Evolutionary conservation across 345 rosid genomes (phyloP).

Genomic region (Boechera divaricarpa): DNA sequence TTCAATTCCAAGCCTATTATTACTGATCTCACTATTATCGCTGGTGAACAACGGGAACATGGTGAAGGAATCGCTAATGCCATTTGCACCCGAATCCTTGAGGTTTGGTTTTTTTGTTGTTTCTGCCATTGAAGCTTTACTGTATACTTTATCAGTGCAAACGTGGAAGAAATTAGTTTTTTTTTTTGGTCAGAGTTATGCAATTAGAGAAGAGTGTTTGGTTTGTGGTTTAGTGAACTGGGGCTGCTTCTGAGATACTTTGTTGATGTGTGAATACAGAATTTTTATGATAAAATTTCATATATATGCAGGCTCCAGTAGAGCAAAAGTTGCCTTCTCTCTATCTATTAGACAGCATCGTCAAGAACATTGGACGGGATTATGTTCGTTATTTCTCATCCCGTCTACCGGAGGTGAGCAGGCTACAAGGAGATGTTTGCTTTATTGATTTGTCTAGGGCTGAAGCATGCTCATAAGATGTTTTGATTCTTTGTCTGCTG

Average conservation of each 20-base stretch:
- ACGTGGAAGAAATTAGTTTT: background rate
- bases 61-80: conserved; percentile 86
- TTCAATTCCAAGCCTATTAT: conserved; percentile 97
- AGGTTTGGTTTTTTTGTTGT: conserved; percentile 58
- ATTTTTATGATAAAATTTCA: background rate
- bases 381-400: conserved; percentile 78
- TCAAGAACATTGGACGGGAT: conserved; percentile 89
- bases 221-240: conserved; percentile 21
- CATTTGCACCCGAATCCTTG: conserved; percentile 83
- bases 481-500: conserved; percentile 26
- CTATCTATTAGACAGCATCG: conserved; percentile 96
- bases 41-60: conserved; percentile 84
- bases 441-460: conserved; percentile 6
- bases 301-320: conserved; percentile 72
- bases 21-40: conserved; percentile 95
- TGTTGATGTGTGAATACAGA: background rate
- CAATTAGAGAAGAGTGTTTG: conserved; percentile 9
- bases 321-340: conserved; percentile 92
- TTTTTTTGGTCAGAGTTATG: conserved; percentile 4
- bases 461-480: conserved; percentile 25
- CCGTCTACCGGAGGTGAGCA: conserved; percentile 91
- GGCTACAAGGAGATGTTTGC: conserved; percentile 1
- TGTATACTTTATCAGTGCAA: background rate
- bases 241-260: background rate
- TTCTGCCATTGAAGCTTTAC: background rate